These are phyloP conservation scores for Phlebopus sp. DNA, from an alignment of 1,284 basidiomycete species.

Conservation along the genomic window DNA sequence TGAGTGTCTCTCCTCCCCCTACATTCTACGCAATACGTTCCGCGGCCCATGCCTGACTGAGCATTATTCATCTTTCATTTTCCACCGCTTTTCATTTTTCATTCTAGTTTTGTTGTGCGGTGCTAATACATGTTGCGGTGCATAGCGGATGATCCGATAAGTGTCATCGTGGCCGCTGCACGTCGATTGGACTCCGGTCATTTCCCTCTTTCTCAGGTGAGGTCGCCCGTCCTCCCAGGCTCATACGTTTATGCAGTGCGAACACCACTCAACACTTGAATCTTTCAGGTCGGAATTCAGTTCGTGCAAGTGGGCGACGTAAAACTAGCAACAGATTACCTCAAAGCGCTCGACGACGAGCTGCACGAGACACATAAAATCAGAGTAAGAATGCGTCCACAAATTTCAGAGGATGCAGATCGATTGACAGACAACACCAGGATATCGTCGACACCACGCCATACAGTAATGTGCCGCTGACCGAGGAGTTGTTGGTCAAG, in stretches of 20 bases:
- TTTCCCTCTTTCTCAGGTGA: constrained; percentile 54
- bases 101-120: too few relatives aligned
- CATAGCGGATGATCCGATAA: constrained; percentile 49
- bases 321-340: constrained; percentile 41
- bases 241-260: neutral
- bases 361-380: constrained; percentile 34
- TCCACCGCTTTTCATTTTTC: too few relatives aligned
- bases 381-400: constrained; percentile 29
- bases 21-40: neutral
- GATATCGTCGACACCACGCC: constrained; percentile 53
- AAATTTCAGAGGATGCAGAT: neutral
- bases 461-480: constrained; percentile 40
- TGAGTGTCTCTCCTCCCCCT: constrained; percentile 26
- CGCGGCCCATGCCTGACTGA: neutral
- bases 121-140: too few relatives aligned
- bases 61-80: neutral
- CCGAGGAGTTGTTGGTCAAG: constrained; percentile 47
- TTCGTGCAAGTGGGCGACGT: constrained; percentile 60
- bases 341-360: constrained; percentile 49
- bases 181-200: constrained; percentile 45
- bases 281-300: constrained; percentile 49
- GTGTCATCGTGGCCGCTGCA: constrained; percentile 48
- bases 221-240: neutral
- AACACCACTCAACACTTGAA: neutral
- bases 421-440: too few relatives aligned